Evolutionary conservation across 2,329 filamentous ascomycete genomes (phyloP), one percentile per base, ranked within the genome.

Genomic region (Laburnicola sp.): DNA sequence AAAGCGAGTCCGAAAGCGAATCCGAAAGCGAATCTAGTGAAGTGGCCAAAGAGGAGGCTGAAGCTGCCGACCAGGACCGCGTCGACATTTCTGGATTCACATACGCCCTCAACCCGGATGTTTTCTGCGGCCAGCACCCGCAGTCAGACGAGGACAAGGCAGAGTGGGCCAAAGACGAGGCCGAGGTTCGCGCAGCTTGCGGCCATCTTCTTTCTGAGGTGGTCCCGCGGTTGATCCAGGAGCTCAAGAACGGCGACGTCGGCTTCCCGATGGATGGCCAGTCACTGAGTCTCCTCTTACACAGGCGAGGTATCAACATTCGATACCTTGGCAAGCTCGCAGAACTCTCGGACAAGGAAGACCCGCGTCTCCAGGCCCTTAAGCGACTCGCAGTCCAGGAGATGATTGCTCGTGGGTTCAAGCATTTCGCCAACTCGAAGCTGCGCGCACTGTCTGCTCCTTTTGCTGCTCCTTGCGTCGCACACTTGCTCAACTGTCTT

Each of bases 241-340:
- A 99, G 65, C 82, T 99, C 51, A 87, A 88, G 68, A 90, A 96
- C 59, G 92, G 91, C 5, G 93, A 99, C 62, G 87, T 96, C 60
- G 94, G 93, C 65, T 97, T 97, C 78, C 94, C 94, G 9, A 97
- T 97, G 91, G 95, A 99, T 65, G 94, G 94, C n/a, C 84, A 89
- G 66, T 97, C 93, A 21, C 80, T 99, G 51, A 90, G 88, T 64
- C 86, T 86, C 59, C 83, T 97, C 45, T 81, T 99, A 68, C 94
- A 99, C 79, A 96, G 96, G 80, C 89, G 93, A 36, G 94, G 94
- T 75, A 92, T 99, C 78, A 99, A 99, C 77, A 83, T 97, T 56
- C 85, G 95, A 66, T 99, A 99, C 73, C 82, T 97, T n/a, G 94
- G 94, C 59, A 88, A 86, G 73, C 76, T 99, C 56, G 88, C 90